Percentiles rank a stretch among this genome's conserved stretches.
Evolutionary conservation across 192 early-diverging fungal species (phyloP).

Genomic region (Rhizophagus sp.): DNA sequence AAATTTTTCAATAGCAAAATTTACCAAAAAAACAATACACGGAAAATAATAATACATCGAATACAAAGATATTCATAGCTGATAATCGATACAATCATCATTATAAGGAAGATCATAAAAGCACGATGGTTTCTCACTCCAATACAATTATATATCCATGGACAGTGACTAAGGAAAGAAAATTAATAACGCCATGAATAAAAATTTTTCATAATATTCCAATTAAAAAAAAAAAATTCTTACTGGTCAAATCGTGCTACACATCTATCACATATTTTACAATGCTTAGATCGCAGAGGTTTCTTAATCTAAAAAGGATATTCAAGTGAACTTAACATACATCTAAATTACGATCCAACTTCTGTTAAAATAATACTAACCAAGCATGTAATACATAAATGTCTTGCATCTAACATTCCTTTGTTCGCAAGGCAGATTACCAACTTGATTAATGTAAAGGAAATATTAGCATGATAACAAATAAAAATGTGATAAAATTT

Average conservation of each 20-base stretch:
- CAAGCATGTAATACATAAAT: conserved; percentile 87
- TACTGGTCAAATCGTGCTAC: conserved; percentile 93
- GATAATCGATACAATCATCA: conserved; percentile 63
- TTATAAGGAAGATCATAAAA: conserved; percentile 79
- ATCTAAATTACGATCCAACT: not conserved
- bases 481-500: not conserved
- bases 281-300: conserved; percentile 93
- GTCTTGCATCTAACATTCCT: conserved; percentile 68
- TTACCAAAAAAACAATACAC: not conserved
- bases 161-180: conserved; percentile 71
- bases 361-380: conserved; percentile 40
- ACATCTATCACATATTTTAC: conserved; percentile 89
- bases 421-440: conserved; percentile 69
- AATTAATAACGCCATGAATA: not conserved
- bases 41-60: conserved; percentile 57
- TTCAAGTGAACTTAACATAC: not conserved
- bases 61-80: conserved; percentile 62
- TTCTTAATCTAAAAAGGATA: conserved; percentile 58
- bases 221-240: conserved; percentile 23
- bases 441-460: conserved; percentile 21
- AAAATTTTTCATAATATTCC: not conserved
- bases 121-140: conserved; percentile 84
- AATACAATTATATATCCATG: conserved; percentile 96
- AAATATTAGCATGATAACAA: no score
- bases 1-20: not conserved